Evolutionary conservation across 2,329 filamentous ascomycete species (phyloP).

Genomic region (Pyrenochaeta sp.): DNA sequence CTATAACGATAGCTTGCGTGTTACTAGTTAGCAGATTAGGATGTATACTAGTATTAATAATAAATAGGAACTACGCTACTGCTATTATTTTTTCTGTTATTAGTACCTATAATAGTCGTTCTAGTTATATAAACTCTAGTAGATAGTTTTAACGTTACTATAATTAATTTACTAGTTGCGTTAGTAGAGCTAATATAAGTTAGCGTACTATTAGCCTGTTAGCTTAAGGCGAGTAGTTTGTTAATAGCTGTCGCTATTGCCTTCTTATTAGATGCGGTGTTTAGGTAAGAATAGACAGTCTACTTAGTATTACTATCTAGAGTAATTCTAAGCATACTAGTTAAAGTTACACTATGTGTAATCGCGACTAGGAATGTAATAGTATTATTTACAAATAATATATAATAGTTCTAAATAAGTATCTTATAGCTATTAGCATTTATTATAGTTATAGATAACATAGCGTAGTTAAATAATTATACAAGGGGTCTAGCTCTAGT

Average conservation of each 20-base stretch:
- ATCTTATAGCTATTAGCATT: conserved; percentile 42
- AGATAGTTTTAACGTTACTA: conserved; percentile 22
- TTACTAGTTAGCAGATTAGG: conserved; percentile 72
- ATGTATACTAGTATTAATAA: conserved; percentile 72
- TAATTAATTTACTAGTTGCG: conserved; percentile 50
- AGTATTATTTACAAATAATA: conserved; percentile 31
- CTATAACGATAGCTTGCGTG: conserved; percentile 68
- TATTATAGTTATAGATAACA: conserved; percentile 52
- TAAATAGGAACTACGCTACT: conserved; percentile 61
- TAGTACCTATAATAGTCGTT: conserved; percentile 57
- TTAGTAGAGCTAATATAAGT: conserved; percentile 33
- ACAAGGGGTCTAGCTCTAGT: conserved; percentile 48
- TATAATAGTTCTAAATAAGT: conserved; percentile 50
- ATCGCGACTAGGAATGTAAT: conserved; percentile 22
- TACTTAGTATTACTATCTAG: conserved; percentile 45
- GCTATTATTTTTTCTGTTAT: conserved; percentile 62
- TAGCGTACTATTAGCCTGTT: conserved; percentile 17
- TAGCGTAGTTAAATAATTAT: conserved; percentile 52
- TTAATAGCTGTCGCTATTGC: conserved; percentile 53
- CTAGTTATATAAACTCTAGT: conserved; percentile 48
- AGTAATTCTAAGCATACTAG: conserved; percentile 28
- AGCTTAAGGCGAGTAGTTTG: conserved; percentile 42
- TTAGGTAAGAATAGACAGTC: conserved; percentile 57
- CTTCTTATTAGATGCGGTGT: conserved; percentile 49
- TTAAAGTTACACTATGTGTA: conserved; percentile 27